Percentiles rank a stretch among this genome's conserved stretches.
Evolutionary conservation across 2,329 filamentous ascomycete genomes (phyloP).

Genomic region (Hirsutella rhossiliensis): DNA sequence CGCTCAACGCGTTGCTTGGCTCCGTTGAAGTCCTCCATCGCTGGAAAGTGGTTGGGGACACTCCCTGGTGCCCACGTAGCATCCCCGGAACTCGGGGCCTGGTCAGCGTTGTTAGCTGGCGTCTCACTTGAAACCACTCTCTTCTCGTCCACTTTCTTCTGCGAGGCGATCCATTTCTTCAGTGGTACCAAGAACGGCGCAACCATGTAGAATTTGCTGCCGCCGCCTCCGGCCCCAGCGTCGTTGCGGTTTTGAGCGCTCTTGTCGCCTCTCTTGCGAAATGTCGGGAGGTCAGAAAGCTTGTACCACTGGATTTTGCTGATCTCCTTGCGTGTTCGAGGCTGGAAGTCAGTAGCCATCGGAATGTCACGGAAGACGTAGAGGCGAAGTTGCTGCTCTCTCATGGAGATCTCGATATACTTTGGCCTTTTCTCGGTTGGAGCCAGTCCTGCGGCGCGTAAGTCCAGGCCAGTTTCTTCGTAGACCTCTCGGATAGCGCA

Average conservation of each 20-base stretch:
- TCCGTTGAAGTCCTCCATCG: slow-evolving; percentile 34
- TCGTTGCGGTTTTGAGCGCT: slow-evolving; percentile 41
- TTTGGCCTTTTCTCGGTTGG: slow-evolving; percentile 61
- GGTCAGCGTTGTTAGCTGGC: slow-evolving; percentile 33
- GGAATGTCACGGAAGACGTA: slow-evolving; percentile 87
- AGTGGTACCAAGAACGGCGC: slow-evolving; percentile 78
- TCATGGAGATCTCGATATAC: slow-evolving; percentile 78
- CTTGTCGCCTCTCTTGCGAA: slow-evolving; percentile 50
- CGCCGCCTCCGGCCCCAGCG: slow-evolving; percentile 43
- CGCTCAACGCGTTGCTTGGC: slow-evolving; percentile 41
- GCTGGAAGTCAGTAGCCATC: slow-evolving; percentile 77
- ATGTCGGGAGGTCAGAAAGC: slow-evolving; percentile 74
- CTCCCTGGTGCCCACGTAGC: slow-evolving; percentile 35
- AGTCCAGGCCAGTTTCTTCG: slow-evolving; percentile 89
- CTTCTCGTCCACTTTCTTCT: slow-evolving; percentile 59
- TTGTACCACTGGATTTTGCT: slow-evolving; percentile 95
- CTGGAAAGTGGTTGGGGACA: slow-evolving; percentile 20
- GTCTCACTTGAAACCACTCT: slow-evolving; percentile 25
- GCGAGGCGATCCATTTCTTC: slow-evolving; percentile 82
- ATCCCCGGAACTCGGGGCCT: slow-evolving; percentile 51
- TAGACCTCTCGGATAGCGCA: slow-evolving; percentile 92
- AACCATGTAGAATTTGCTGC: slow-evolving; percentile 96
- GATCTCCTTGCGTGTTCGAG: slow-evolving; percentile 90
- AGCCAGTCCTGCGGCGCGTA: slow-evolving; percentile 64
- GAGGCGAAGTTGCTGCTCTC: slow-evolving; percentile 83